These are phyloP conservation scores for Fusarium sp. DNA, from an alignment of 2,329 filamentous ascomycete species.

Conservation along the genomic window DNA sequence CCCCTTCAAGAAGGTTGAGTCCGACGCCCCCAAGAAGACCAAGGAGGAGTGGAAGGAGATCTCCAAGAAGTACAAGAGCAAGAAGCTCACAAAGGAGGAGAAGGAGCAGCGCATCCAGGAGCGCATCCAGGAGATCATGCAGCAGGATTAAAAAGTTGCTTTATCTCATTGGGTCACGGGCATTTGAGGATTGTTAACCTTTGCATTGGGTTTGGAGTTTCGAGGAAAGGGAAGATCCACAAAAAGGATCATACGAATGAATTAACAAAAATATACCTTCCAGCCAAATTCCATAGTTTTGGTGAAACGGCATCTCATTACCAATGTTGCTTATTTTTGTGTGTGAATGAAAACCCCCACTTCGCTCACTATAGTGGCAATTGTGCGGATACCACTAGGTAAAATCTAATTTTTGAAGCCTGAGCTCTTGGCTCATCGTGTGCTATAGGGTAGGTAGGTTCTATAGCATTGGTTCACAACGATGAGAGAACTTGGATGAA, in stretches of 20 bases:
- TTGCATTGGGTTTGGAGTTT: slow-evolving; percentile 56
- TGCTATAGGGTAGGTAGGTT: not conserved
- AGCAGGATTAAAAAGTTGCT: slow-evolving; percentile 56
- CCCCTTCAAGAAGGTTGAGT: slow-evolving; percentile 92
- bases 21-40: slow-evolving; percentile 85
- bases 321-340: slow-evolving; percentile 27
- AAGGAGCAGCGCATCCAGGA: slow-evolving; percentile 85
- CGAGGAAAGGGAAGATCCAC: slow-evolving; percentile 51
- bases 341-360: slow-evolving; percentile 1
- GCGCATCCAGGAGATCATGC: slow-evolving; percentile 86
- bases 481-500: not conserved
- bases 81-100: slow-evolving; percentile 86
- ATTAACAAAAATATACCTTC: slow-evolving; percentile 51
- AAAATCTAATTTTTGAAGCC: not conserved
- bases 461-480: no score
- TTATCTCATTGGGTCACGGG: slow-evolving; percentile 39
- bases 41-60: slow-evolving; percentile 98
- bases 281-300: slow-evolving; percentile 48
- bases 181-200: slow-evolving; percentile 48
- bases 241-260: slow-evolving; percentile 54
- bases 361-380: not conserved
- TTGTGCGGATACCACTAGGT: not conserved
- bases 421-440: not conserved
- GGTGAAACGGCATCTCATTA: slow-evolving; percentile 48
- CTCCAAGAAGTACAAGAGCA: slow-evolving; percentile 86